Evolutionary conservation across 2,329 filamentous ascomycete species (phyloP), one percentile per base, ranked within the genome.

Genomic region (Calonectria henricotiae): DNA sequence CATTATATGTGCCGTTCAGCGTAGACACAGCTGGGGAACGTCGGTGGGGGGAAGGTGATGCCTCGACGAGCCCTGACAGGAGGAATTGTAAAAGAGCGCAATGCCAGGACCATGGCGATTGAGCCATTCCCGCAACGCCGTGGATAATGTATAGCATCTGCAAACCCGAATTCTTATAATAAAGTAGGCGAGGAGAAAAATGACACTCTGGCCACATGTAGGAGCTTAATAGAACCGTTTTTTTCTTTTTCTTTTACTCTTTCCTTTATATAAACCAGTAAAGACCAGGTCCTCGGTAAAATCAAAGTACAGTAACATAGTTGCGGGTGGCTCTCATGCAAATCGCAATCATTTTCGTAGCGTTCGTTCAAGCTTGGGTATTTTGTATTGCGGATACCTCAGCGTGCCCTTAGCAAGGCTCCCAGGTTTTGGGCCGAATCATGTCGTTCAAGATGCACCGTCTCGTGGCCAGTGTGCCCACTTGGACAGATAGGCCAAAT

Each of bases 1-100:
- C 49, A n/a, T 54, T 12, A 17, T 54, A 54, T 4, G 49, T 54
- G 17, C 49, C 49, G 15, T 54, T 54, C 17, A 54, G 49, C 8
- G 17, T 35, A n/a, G 49, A 54, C 17, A 12, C 49, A 12, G 49
- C 20, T 3, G 49, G 49, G 17, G 49, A 35, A 20, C 13, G 49
- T 13, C 11, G 13, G 13, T 5, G 4, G 8, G 30, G 30, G 32
- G 30, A n/a, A 35, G 49, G 49, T 2, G 17, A 20, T 9, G 49
- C 27, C 8, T 54, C 49, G 2, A 11, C 30, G 3, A 32, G 17
- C 17, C 49, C 30, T 4, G 17, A 54, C 30, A 32, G 32, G 9
- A 54, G 30, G 27, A 54, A 5, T 20, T 27, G 17, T 6, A 54
- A 7, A 4, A 54, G n/a, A 17, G 49, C 49, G 30, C 9, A 35